A percentile compares a stretch with the other conserved stretches of the same genome.
Conservation (phyloP, 495 filamentous ascomycete species). For the Geoglossum glabrum region DNA sequence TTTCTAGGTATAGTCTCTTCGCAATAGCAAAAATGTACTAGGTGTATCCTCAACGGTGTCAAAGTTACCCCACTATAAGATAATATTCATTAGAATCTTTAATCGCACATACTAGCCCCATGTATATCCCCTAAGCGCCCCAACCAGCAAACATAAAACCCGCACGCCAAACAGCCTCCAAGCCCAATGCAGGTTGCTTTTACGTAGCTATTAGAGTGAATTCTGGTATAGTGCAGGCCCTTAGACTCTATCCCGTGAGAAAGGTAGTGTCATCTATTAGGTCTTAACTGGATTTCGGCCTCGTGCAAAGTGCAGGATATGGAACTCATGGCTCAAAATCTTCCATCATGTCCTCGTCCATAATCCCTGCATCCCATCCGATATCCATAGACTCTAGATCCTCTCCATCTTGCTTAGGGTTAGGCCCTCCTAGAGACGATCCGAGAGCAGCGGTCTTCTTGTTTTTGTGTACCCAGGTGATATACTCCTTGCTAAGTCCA, state of each 20-base stretch:
- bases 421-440: not conserved
- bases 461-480: slow-evolving; percentile 23
- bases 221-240: not conserved
- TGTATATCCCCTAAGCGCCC: not conserved
- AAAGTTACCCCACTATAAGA: not conserved
- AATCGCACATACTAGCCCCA: not conserved
- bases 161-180: not conserved
- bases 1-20: not conserved
- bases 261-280: not conserved
- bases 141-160: not conserved
- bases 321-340: not conserved
- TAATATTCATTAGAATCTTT: not conserved
- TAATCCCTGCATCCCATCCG: not conserved
- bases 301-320: not conserved
- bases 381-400: not conserved
- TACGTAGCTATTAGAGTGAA: not conserved
- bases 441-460: not conserved
- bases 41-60: not conserved
- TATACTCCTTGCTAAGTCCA: slow-evolving; percentile 37
- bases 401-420: not conserved
- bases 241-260: not conserved
- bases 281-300: not conserved
- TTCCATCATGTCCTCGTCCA: slow-evolving; percentile 3
- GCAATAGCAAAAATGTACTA: not conserved
- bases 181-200: not conserved